These are phyloP conservation scores for Dothideomycetes sp. DNA, from an alignment of 2,329 filamentous ascomycete species.

Conservation along the genomic window DNA sequence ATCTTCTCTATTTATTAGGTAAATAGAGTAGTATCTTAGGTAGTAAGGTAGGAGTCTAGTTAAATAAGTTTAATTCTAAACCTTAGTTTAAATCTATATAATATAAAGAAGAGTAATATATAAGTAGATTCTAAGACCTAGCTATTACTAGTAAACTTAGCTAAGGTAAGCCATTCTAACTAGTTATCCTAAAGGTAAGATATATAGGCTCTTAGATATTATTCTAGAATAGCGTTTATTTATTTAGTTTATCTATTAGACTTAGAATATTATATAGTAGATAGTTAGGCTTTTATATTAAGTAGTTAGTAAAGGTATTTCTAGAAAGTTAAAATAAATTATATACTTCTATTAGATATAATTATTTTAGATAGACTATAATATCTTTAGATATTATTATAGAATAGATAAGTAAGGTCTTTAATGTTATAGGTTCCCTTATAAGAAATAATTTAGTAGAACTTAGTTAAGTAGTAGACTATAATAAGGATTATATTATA, in stretches of 20 bases:
- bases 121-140: neutral
- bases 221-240: conserved; percentile 2
- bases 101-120: neutral
- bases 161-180: neutral
- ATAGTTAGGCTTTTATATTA: neutral
- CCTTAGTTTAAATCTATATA: conserved; percentile 1
- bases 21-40: neutral
- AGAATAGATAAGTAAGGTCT: neutral
- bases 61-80: conserved; percentile 1
- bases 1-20: conserved; percentile 4
- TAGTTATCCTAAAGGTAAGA: conserved; percentile 4
- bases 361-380: neutral
- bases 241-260: neutral
- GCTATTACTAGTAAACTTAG: conserved; percentile 4
- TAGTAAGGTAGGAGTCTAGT: neutral
- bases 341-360: neutral
- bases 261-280: neutral
- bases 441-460: neutral
- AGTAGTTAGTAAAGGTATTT: neutral
- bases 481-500: neutral
- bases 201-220: conserved; percentile 3
- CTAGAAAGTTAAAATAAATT: neutral
- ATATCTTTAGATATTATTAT: neutral
- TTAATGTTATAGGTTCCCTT: neutral
- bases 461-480: neutral